Evolutionary conservation across 768 basidiomycete genomes (phyloP), one percentile per base, ranked within the genome.

Genomic region (Phylloporus rhodoxanthus): DNA sequence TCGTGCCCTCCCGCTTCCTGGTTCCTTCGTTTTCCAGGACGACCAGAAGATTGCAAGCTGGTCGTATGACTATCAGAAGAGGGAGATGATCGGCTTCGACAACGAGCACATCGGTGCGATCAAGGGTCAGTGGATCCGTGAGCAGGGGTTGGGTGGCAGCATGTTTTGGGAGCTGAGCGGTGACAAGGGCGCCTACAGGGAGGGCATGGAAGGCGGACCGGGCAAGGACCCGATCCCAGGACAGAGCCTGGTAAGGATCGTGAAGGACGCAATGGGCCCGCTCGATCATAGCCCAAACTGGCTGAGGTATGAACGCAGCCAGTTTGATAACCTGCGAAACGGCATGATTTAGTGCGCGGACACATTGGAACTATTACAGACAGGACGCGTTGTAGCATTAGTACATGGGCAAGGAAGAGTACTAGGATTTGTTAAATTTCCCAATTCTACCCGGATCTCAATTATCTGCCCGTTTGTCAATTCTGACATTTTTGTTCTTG

Each of bases 111-210:
- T 88, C 2, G 90, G 77, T 2, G 65, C 67, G 45, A 76, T 77
- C 77, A 93, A 94, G 66, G 90, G 87, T 13, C 75, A 77, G 50
- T 97, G 85, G 72, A 92, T 98, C 62, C 73, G 72, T 58, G 75
- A 78, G 30, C 79, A 85, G 61, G 79, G 80, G 0, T 70, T 98
- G 4, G 90, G 88, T 6, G 96, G 96, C 0, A 87, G 86, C 48
- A 99, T 99, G 96, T 85, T 85, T 57, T 92, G 90, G 91, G 91
- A 94, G 65, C 73, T 95, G 36, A 87, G 85, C 57, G 91, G 90
- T 2, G 95, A 97, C 70, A 91, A 91, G 65, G 80, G 80, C 1
- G 70, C 70, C 5, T 57, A 65, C 26, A 77, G 87, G 45, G 80
- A 85, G 33, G 86, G 80, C 13, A 84, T 90, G 80, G 87, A 91